Conservation (phyloP, 371 early-diverging fungal species). For the Synchytrium microbalum region DNA sequence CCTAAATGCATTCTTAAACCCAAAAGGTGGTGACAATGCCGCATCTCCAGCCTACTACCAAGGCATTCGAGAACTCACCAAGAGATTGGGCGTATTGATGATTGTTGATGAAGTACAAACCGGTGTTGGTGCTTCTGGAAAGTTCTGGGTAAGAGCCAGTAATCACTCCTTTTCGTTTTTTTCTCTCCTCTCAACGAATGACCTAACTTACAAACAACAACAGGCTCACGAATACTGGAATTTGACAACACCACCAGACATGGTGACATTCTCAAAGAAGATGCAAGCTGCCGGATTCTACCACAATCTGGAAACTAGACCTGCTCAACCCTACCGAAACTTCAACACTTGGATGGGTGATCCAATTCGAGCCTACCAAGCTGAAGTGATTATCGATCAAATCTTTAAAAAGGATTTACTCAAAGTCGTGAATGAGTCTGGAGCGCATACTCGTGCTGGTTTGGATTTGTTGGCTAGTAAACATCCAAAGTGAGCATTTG, state of each 20-base stretch:
- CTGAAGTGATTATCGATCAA: neutral
- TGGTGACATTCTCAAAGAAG: constrained; percentile 4
- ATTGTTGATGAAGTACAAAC: constrained; percentile 83
- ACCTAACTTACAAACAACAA: neutral
- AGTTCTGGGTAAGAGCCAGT: constrained; percentile 5
- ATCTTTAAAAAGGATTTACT: constrained; percentile 2
- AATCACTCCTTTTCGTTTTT: neutral
- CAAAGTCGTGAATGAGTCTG: neutral
- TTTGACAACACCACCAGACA: constrained; percentile 6
- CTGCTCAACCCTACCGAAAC: constrained; percentile 5
- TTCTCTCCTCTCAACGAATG: neutral
- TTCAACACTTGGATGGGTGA: constrained; percentile 8
- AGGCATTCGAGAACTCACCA: constrained; percentile 54
- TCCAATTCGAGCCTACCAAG: constrained; percentile 6
- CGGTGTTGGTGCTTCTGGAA: constrained; percentile 76
- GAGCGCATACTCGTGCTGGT: neutral
- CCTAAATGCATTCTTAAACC: neutral
- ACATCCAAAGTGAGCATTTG: neutral
- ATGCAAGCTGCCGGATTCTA: constrained; percentile 4
- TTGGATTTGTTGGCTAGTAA: neutral
- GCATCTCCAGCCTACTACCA: constrained; percentile 64
- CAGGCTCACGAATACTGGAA: constrained; percentile 5
- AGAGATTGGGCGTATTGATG: constrained; percentile 54
- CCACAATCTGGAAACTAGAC: neutral
- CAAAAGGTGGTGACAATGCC: constrained; percentile 57